Evolutionary conservation across 192 early-diverging fungal genomes (phyloP), one percentile per base, ranked within the genome.

Genomic region (Entomortierella lignicola): DNA sequence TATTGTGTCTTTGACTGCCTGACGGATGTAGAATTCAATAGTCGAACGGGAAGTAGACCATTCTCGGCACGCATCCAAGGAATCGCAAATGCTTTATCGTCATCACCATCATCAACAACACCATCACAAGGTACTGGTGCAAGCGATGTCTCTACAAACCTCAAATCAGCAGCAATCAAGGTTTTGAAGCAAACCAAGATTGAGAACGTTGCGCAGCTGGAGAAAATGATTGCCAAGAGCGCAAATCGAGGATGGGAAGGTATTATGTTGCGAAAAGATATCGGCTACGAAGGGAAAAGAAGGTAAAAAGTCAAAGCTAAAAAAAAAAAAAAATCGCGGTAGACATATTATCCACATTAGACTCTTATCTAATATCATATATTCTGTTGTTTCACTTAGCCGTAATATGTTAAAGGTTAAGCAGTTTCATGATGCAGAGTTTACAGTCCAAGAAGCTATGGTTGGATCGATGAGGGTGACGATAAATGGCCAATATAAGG

Each of bases 381-480:
- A n/a, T n/a, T n/a, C n/a, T n/a, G n/a, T n/a, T n/a, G n/a, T n/a
- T n/a, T n/a, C n/a, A n/a, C n/a, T n/a, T 59, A 88, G 84, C 54
- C 77, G 79, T 8, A 80, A 86, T 47, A 59, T 89, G 39, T 34
- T 87, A 13, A 89, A 89, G 31, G 54, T 89, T 68, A 88, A 89
- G 57, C 72, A 86, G 58, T 87, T 81, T 53, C 79, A 84, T 17
- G 87, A 89, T 39, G 82, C 81, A 29, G 87, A 89, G 27, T 89
- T 84, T 52, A 59, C 21, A 11, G 86, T 89, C 12, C 53, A 81
- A 12, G 77, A 71, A 5, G 81, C 81, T 4, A 83, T 82, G 43
- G 63, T 79, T 13, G 87, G 86, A 1, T 26, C 55, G 5, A 85
- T 85, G 84, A 66, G 84, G 13, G 39, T 85, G 53, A 79, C 81